Conservation (phyloP, 352 stramenopile species). For the Phytopythium ostracodes region DNA sequence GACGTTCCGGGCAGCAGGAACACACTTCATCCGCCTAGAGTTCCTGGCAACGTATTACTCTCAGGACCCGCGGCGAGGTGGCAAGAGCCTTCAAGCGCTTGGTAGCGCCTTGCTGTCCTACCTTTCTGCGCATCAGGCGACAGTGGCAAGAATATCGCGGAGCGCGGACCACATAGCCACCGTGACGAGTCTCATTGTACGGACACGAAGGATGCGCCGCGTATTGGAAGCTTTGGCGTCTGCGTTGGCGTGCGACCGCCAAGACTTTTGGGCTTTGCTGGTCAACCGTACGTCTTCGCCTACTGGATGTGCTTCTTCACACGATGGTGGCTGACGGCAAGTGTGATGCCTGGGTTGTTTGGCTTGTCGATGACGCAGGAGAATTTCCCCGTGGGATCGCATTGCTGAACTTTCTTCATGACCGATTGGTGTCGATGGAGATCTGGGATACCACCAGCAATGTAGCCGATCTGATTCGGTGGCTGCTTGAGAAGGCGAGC, state of each 20-base stretch:
- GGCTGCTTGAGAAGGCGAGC: conserved; percentile 55
- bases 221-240: conserved; percentile 23
- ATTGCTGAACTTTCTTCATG: conserved; percentile 45
- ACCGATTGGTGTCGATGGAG: conserved; percentile 25
- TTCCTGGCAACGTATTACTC: conserved; percentile 55
- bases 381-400: conserved; percentile 49
- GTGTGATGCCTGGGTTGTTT: background rate
- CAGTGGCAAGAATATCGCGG: background rate
- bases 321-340: background rate
- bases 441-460: conserved; percentile 30
- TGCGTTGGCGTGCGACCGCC: conserved; percentile 25
- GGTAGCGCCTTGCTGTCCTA: conserved; percentile 48
- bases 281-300: conserved; percentile 23
- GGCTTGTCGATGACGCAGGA: conserved; percentile 10
- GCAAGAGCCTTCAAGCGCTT: conserved; percentile 61
- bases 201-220: conserved; percentile 29
- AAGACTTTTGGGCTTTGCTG: conserved; percentile 40
- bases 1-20: conserved; percentile 51
- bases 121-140: conserved; percentile 35
- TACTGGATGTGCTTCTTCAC: background rate
- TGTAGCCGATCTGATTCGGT: conserved; percentile 30
- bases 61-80: conserved; percentile 54
- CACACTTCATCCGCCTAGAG: conserved; percentile 55
- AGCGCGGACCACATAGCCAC: conserved; percentile 11
- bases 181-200: conserved; percentile 26